These are phyloP conservation scores for Cordyceps tenuipes DNA, from an alignment of 2,329 filamentous ascomycete genomes.

Conservation along the genomic window DNA sequence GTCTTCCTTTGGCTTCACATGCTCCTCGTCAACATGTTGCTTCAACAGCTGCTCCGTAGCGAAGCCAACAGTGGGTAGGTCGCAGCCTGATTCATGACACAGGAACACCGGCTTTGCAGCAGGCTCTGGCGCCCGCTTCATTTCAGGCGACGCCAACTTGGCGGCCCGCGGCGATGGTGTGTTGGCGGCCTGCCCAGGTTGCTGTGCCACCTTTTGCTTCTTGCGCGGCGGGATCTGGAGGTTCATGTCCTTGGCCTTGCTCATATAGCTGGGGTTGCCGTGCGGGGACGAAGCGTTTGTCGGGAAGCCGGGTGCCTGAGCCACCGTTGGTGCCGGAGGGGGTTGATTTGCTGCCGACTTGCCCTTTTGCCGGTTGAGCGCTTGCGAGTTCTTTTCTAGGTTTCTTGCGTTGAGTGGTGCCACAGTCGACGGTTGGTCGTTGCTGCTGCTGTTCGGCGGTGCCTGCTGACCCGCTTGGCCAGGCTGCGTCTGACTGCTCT, in stretches of 20 bases:
- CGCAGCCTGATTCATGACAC: conserved; percentile 49
- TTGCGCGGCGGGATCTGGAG: conserved; percentile 49
- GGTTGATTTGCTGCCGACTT: conserved; percentile 36
- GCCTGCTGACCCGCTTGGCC: conserved; percentile 23
- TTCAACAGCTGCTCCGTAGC: conserved; percentile 45
- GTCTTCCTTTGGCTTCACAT: conserved; percentile 46
- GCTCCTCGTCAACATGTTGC: conserved; percentile 50
- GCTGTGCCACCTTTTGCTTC: conserved; percentile 45
- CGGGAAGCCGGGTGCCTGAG: conserved; percentile 45
- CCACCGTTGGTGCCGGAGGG: conserved; percentile 48
- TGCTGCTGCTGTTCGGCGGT: conserved; percentile 17
- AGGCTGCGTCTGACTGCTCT: conserved; percentile 22
- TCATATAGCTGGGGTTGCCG: conserved; percentile 49
- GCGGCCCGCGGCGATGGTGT: conserved; percentile 40
- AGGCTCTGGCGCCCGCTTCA: conserved; percentile 26
- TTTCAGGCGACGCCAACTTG: conserved; percentile 41
- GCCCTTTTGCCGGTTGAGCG: conserved; percentile 35
- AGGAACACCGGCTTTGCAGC: conserved; percentile 34
- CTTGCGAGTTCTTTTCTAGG: conserved; percentile 43
- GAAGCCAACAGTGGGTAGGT: conserved; percentile 41
- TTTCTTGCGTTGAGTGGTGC: conserved; percentile 38
- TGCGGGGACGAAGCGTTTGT: conserved; percentile 50
- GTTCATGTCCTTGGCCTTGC: conserved; percentile 44
- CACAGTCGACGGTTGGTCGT: conserved; percentile 16
- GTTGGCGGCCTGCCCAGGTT: conserved; percentile 30